Evolutionary conservation across 169 alveolate genomes (phyloP), one percentile per base, ranked within the genome.

Genomic region (Cryptosporidium viatorum): DNA sequence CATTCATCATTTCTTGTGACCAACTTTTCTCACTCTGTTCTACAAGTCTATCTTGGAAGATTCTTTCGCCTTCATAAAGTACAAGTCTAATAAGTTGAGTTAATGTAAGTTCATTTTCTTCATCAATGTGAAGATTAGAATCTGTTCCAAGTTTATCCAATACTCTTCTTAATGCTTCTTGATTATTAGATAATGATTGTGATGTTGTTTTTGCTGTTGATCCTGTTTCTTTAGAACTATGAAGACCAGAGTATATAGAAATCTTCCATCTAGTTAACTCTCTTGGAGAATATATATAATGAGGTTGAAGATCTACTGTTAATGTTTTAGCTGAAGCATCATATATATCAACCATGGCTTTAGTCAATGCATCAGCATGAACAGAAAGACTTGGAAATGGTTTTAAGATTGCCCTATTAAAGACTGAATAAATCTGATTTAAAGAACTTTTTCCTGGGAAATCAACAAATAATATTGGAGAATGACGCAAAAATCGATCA

Each of bases 211-310:
- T 8, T 6, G 45, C 8, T 39, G 8, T 39, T 39, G 45, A 8
- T 6, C 45, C 45, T 39, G 48, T 8, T 9, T 0, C 18, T 8
- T 14, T 71, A 7, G 51, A 48, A 33, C 31, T n/a, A 51, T 71
- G 85, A 26, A 71, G 37, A 12, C 85, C 85, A 16, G 85, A 71
- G 50, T 50, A 94, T 33, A 98, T 91, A 10, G 99, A 98, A 69
- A 96, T 95, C 86, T 98, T 97, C 99, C 99, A 98, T 85, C 99
- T 94, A 5, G 99, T 97, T 70, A 98, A 96, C 84, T 98, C 99
- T 84, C 99, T 93, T 2, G 99, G 99, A 23, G 99, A 97, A 93
- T 97, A 98, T 69, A 97, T 96, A 93, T 98, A 98, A 93, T 98
- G 99, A 33, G 99, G 98, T 92, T 97, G 98, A 68, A 94, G 94